phyloP scores from a whole-genome alignment of 345 rosid species.

The Geranium rotundifolium region DNA sequence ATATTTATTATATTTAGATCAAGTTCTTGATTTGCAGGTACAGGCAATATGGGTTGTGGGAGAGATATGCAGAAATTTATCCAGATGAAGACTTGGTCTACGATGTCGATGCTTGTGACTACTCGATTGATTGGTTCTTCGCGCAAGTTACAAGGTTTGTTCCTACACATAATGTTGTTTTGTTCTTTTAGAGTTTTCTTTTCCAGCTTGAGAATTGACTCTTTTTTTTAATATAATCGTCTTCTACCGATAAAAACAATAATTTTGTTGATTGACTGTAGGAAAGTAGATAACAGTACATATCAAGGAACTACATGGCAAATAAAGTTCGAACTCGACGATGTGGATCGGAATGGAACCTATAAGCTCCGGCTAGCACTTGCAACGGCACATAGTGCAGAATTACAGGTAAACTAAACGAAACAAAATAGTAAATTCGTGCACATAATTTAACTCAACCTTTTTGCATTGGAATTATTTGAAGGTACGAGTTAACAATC shows the following conservation, averaged over 20 bases:
- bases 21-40: constrained; percentile 29
- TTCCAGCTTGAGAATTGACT: no score
- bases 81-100: constrained; percentile 73
- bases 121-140: constrained; percentile 77
- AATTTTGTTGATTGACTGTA: constrained; percentile 6
- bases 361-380: constrained; percentile 66
- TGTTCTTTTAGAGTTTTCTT: no score
- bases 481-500: constrained; percentile 66
- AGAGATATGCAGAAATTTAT: constrained; percentile 65
- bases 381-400: constrained; percentile 74
- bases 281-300: constrained; percentile 26
- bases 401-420: constrained; percentile 46
- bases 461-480: no score
- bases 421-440: no score
- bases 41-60: constrained; percentile 96
- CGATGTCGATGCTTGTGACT: constrained; percentile 61
- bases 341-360: constrained; percentile 20
- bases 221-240: no score
- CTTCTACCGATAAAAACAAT: no score
- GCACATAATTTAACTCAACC: no score
- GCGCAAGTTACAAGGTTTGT: constrained; percentile 66
- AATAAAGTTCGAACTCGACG: constrained; percentile 48
- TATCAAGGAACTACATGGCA: constrained; percentile 61
- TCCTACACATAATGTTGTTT: constrained; percentile 1
- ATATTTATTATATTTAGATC: no score